phyloP scores from a whole-genome alignment of 805 yeast genomes.

The Wickerhamomyces tratensis region DNA sequence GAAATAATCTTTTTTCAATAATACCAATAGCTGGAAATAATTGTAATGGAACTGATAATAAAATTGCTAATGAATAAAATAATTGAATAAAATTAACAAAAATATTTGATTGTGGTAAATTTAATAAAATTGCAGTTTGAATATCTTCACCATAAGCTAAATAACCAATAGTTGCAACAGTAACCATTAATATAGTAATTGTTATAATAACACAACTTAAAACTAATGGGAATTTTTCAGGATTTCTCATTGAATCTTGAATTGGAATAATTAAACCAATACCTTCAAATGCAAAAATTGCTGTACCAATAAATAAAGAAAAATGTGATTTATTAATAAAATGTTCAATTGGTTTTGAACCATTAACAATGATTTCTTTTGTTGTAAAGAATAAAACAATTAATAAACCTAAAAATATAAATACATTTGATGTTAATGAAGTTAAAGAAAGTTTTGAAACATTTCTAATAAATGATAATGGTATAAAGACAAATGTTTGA shows the following conservation, averaged over 20 bases:
- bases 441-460: constrained; percentile 66
- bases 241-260: constrained; percentile 72
- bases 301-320: constrained; percentile 73
- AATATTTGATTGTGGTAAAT: constrained; percentile 59
- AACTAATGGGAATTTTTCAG: constrained; percentile 63
- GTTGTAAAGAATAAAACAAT: constrained; percentile 52
- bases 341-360: constrained; percentile 41
- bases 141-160: constrained; percentile 55
- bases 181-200: constrained; percentile 52
- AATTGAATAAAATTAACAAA: constrained; percentile 58
- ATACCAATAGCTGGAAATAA: constrained; percentile 71
- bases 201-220: constrained; percentile 50
- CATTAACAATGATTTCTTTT: constrained; percentile 32
- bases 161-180: constrained; percentile 62
- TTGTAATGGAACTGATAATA: constrained; percentile 75
- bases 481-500: constrained; percentile 52
- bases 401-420: constrained; percentile 55
- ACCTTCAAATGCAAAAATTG: constrained; percentile 85
- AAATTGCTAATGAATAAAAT: constrained; percentile 64
- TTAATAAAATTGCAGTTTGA: constrained; percentile 60
- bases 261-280: constrained; percentile 76
- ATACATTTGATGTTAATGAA: constrained; percentile 62
- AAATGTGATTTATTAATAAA: constrained; percentile 48
- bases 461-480: constrained; percentile 64
- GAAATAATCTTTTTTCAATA: constrained; percentile 54